Evolutionary conservation across 2,329 filamentous ascomycete species (phyloP).

Genomic region (Tolypocladium endophyticum): DNA sequence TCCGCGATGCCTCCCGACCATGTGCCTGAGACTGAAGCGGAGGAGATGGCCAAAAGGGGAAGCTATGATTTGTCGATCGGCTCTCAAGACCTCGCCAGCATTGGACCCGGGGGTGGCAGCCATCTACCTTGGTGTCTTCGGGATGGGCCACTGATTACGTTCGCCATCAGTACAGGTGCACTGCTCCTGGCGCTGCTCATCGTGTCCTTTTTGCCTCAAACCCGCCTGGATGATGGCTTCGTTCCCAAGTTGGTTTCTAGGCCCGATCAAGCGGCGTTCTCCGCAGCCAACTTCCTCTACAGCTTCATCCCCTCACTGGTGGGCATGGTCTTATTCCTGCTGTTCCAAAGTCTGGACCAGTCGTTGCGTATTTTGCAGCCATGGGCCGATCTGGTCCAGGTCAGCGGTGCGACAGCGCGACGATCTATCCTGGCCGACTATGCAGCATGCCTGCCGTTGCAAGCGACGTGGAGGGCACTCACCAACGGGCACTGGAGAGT

Average conservation of each 20-base stretch:
- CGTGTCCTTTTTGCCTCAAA: conserved; percentile 65
- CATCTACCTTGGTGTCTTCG: conserved; percentile 72
- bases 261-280: conserved; percentile 58
- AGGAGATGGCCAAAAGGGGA: conserved; percentile 15
- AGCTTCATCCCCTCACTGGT: conserved; percentile 61
- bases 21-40: conserved; percentile 9
- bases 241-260: conserved; percentile 53
- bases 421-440: conserved; percentile 61
- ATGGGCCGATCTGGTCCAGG: conserved; percentile 51
- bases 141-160: conserved; percentile 53
- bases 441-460: conserved; percentile 52
- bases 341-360: conserved; percentile 57
- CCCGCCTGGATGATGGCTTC: conserved; percentile 60
- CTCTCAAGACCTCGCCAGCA: conserved; percentile 15
- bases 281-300: conserved; percentile 80
- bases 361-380: conserved; percentile 56
- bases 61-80: conserved; percentile 20
- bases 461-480: conserved; percentile 45
- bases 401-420: conserved; percentile 50
- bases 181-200: conserved; percentile 63
- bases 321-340: conserved; percentile 55
- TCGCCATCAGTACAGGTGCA: conserved; percentile 47
- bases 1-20: conserved; percentile 19
- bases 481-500: conserved; percentile 55
- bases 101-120: conserved; percentile 31